These are phyloP conservation scores for Lactarius psammicola DNA, from an alignment of 768 basidiomycete genomes.

Conservation along the genomic window DNA sequence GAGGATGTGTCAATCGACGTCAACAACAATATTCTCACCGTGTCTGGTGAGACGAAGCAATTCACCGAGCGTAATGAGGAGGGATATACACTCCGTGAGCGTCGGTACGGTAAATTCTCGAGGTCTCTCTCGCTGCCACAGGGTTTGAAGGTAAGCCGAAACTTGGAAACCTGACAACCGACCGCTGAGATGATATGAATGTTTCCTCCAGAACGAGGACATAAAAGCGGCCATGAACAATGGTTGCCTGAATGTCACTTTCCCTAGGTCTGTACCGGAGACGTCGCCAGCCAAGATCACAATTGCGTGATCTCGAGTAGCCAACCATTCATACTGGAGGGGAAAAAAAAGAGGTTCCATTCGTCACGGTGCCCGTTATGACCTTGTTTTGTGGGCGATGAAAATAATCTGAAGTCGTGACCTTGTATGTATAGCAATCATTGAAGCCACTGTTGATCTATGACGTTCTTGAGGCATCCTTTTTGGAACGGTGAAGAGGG, in stretches of 20 bases:
- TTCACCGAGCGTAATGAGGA: slow-evolving; percentile 37
- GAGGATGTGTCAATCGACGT: slow-evolving; percentile 54
- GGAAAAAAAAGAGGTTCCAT: neutral
- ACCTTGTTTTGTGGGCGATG: neutral
- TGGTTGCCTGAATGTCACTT: slow-evolving; percentile 35
- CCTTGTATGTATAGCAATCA: neutral
- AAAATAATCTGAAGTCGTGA: neutral
- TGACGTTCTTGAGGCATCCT: neutral
- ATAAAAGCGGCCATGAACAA: slow-evolving; percentile 35
- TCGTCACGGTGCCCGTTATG: neutral
- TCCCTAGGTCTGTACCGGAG: slow-evolving; percentile 31
- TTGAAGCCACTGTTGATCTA: neutral
- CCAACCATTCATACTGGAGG: neutral
- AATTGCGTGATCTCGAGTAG: slow-evolving; percentile 10
- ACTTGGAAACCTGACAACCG: neutral
- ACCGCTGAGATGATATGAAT: neutral
- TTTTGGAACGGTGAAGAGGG: neutral
- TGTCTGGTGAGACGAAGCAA: slow-evolving; percentile 49
- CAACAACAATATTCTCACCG: slow-evolving; percentile 47
- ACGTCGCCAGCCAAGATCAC: slow-evolving; percentile 10
- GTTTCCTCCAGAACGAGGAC: slow-evolving; percentile 31
- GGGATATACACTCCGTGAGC: slow-evolving; percentile 39
- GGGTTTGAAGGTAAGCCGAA: slow-evolving; percentile 27
- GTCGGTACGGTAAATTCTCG: slow-evolving; percentile 35
- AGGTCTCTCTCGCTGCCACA: slow-evolving; percentile 31